These are phyloP conservation scores for Paraphaeosphaeria sporulosa DNA, from an alignment of 2,329 filamentous ascomycete species.

Conservation along the genomic window DNA sequence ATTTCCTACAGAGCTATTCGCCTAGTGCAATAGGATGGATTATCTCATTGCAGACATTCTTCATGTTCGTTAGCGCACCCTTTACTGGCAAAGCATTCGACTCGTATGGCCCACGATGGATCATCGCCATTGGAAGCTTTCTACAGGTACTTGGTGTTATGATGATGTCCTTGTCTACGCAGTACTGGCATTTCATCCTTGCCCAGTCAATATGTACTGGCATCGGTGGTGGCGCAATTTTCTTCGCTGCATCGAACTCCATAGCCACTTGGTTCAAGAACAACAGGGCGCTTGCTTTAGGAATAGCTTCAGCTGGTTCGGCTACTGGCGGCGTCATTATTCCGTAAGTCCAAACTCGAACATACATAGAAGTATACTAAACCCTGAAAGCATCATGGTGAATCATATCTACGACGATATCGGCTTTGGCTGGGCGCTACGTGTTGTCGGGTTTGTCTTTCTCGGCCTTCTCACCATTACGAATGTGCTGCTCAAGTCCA, in stretches of 20 bases:
- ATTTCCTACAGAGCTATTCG: not conserved
- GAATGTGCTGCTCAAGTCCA: slow-evolving; percentile 2
- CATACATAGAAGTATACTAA: not conserved
- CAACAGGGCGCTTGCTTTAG: not conserved
- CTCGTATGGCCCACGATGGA: slow-evolving; percentile 2
- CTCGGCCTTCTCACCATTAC: not conserved
- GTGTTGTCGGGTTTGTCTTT: slow-evolving; percentile 7
- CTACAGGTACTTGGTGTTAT: slow-evolving; percentile 5
- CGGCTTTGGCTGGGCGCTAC: slow-evolving; percentile 5
- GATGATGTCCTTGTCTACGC: not conserved
- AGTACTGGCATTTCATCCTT: slow-evolving; percentile 5
- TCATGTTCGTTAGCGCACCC: slow-evolving; percentile 6
- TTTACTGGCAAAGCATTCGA: slow-evolving; percentile 1
- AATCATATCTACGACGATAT: slow-evolving; percentile 4
- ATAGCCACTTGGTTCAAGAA: slow-evolving; percentile 5
- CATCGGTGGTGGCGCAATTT: slow-evolving; percentile 3
- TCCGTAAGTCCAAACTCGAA: not conserved
- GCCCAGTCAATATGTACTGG: slow-evolving; percentile 2
- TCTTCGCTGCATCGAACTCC: not conserved
- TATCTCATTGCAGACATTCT: slow-evolving; percentile 1
- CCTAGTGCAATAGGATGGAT: slow-evolving; percentile 4
- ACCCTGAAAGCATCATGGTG: not conserved
- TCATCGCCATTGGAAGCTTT: not conserved
- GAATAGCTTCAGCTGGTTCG: not conserved
- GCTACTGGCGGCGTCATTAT: slow-evolving; percentile 3